A percentile compares a stretch with the other conserved stretches of the same genome.
Conservation (phyloP, 176 grass and related monocot genomes). For the Elymus sibiricus region DNA sequence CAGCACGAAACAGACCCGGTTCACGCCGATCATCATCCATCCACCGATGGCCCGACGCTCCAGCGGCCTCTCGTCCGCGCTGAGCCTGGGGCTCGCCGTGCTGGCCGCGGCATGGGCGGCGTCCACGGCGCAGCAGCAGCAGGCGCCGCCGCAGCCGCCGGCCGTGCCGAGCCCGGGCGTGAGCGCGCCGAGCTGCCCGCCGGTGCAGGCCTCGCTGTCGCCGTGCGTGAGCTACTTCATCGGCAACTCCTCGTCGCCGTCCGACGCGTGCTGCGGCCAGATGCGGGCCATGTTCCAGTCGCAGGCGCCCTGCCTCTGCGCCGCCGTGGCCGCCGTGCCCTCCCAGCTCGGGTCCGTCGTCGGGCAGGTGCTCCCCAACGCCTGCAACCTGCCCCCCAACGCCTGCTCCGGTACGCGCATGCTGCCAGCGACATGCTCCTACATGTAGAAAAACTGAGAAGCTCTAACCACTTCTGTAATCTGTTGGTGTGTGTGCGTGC, state of each 20-base stretch:
- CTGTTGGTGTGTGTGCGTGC: neutral
- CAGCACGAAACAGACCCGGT: neutral
- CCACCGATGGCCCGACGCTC: neutral
- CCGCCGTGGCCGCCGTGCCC: constrained; percentile 28
- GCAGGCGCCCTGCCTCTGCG: constrained; percentile 65
- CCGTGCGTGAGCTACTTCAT: constrained; percentile 61
- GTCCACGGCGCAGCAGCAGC: constrained; percentile 39
- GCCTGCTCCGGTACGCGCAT: constrained; percentile 21
- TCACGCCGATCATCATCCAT: neutral
- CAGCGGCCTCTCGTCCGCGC: neutral
- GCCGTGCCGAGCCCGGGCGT: neutral
- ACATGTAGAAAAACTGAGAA: neutral
- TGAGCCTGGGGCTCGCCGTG: constrained; percentile 27
- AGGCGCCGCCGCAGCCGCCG: neutral
- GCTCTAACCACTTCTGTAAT: too few species aligned
- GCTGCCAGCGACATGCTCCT: neutral
- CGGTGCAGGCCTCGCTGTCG: constrained; percentile 33
- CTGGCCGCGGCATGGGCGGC: neutral
- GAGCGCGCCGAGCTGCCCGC: constrained; percentile 36
- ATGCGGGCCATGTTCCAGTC: constrained; percentile 47
- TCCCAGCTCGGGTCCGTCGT: constrained; percentile 33
- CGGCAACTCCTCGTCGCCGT: constrained; percentile 64
- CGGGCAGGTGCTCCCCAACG: constrained; percentile 38
- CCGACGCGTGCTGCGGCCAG: constrained; percentile 57
- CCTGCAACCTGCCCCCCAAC: constrained; percentile 58